Conservation (phyloP, 179 eudicot species). For the Monotropa hypopitys region DNA sequence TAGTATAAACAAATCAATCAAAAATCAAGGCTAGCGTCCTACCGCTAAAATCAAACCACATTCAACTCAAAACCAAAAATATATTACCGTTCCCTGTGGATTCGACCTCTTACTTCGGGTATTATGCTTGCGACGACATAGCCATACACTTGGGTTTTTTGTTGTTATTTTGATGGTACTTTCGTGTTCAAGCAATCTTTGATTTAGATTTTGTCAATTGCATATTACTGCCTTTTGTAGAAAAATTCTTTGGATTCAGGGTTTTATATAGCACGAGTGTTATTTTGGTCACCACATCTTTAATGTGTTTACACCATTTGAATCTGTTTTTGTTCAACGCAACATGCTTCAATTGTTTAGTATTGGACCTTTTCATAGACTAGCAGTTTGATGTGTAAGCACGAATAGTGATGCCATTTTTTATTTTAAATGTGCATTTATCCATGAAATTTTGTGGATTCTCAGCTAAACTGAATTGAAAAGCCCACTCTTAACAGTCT, state of each 20-base stretch:
- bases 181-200: too few relatives aligned
- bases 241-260: neutral
- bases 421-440: neutral
- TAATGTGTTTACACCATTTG: neutral
- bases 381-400: neutral
- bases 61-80: too few relatives aligned
- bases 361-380: neutral
- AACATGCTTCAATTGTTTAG: neutral
- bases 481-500: neutral
- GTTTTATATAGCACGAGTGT: neutral
- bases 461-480: neutral
- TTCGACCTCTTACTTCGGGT: too few relatives aligned
- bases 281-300: neutral
- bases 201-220: neutral
- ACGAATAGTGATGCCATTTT: neutral
- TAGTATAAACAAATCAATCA: too few relatives aligned
- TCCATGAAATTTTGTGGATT: neutral
- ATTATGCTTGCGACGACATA: too few relatives aligned
- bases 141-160: too few relatives aligned
- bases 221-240: neutral
- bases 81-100: too few relatives aligned
- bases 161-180: too few relatives aligned
- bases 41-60: too few relatives aligned
- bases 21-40: too few relatives aligned
- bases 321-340: neutral